Evolutionary conservation across 768 basidiomycete species (phyloP).

Genomic region (Bullera alba): DNA sequence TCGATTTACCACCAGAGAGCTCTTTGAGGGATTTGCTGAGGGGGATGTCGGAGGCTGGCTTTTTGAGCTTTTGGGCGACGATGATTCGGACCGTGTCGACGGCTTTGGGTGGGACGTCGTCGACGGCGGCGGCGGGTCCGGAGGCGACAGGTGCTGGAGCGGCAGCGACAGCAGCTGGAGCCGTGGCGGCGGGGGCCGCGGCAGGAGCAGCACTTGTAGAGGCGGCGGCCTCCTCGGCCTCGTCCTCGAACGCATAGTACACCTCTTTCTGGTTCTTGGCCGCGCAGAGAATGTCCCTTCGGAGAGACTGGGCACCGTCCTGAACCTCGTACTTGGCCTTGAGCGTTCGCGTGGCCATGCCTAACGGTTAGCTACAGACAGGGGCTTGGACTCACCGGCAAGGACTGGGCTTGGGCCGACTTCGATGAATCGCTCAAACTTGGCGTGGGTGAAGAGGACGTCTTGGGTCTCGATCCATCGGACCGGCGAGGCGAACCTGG

Average conservation of each 20-base stretch:
- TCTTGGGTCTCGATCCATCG: conserved; percentile 99
- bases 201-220: conserved; percentile 39
- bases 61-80: conserved; percentile 98
- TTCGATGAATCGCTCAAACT: conserved; percentile 90
- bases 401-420: conserved; percentile 93
- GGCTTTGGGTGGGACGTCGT: conserved; percentile 87
- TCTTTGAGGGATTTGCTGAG: conserved; percentile 94
- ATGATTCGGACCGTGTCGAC: conserved; percentile 77
- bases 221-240: conserved; percentile 50
- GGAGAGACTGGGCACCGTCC: conserved; percentile 75
- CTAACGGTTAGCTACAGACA: conserved; percentile 50
- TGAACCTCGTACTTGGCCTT: conserved; percentile 73
- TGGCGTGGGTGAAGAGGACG: conserved; percentile 73
- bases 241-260: conserved; percentile 96
- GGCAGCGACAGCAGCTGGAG: conserved; percentile 49
- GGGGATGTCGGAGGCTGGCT: conserved; percentile 79
- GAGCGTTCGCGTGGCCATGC: conserved; percentile 40
- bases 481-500: conserved; percentile 67
- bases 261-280: conserved; percentile 95
- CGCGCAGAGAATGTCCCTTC: conserved; percentile 78
- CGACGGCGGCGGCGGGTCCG: conserved; percentile 65
- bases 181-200: conserved; percentile 48
- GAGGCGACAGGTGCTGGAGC: conserved; percentile 45
- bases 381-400: conserved; percentile 89
- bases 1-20: conserved; percentile 96